Evolutionary conservation across 2,329 filamentous ascomycete species (phyloP).

Genomic region (Sporothrix humicola): DNA sequence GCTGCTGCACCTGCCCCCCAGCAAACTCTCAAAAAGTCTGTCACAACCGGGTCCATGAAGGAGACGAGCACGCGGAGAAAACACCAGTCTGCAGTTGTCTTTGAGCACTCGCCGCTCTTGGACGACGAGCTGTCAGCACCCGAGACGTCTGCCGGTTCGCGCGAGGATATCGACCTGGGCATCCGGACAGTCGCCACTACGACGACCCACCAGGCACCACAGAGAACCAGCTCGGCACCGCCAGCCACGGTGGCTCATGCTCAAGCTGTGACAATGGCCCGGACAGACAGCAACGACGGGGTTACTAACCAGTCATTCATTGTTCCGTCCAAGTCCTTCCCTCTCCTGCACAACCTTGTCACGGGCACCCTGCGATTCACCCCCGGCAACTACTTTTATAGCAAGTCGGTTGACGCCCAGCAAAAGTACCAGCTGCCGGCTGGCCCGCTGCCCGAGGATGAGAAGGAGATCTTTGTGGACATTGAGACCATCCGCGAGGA

Average conservation of each 20-base stretch:
- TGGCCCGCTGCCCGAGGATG: constrained; percentile 35
- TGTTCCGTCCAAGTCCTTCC: constrained; percentile 38
- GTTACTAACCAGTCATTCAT: constrained; percentile 39
- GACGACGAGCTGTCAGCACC: constrained; percentile 35
- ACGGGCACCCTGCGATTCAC: constrained; percentile 37
- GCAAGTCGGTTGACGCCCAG: constrained; percentile 18
- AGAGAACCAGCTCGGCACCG: constrained; percentile 11
- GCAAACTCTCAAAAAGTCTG: constrained; percentile 17
- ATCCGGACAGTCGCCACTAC: constrained; percentile 24
- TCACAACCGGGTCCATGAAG: neutral
- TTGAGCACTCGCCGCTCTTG: constrained; percentile 27
- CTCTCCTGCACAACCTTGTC: constrained; percentile 38
- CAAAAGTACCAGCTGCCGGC: constrained; percentile 34
- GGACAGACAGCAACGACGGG: constrained; percentile 25
- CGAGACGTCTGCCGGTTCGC: constrained; percentile 36
- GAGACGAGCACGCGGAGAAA: constrained; percentile 13
- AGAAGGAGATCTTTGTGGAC: constrained; percentile 43
- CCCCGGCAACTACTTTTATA: constrained; percentile 36
- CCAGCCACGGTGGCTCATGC: neutral
- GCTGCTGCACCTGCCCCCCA: constrained; percentile 19
- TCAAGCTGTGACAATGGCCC: neutral
- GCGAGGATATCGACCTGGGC: constrained; percentile 30
- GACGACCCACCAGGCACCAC: neutral
- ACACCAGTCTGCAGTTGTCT: neutral
- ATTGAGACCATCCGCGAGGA: constrained; percentile 46